These are phyloP conservation scores for Kwoniella mangroviensis DNA, from an alignment of 768 basidiomycete species.

Conservation along the genomic window DNA sequence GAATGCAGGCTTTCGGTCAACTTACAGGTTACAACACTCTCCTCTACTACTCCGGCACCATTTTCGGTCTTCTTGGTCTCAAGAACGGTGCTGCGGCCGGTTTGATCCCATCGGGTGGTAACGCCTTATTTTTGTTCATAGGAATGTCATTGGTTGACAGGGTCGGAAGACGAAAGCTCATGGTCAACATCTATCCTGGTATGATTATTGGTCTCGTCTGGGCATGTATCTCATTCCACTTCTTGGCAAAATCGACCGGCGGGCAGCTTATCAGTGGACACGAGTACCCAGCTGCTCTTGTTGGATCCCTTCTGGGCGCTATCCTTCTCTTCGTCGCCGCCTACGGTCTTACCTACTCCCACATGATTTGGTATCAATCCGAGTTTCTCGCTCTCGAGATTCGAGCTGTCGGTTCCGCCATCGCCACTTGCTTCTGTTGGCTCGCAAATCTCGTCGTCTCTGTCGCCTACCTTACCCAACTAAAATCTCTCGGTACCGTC, in stretches of 20 bases:
- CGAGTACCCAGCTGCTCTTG: too few relatives aligned
- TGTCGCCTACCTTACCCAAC: background rate
- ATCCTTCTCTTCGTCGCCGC: slow-evolving; percentile 25
- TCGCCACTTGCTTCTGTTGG: slow-evolving; percentile 24
- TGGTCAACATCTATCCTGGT: too few relatives aligned
- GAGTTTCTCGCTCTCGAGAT: slow-evolving; percentile 39
- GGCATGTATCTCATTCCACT: too few relatives aligned
- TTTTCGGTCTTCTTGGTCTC: slow-evolving; percentile 31
- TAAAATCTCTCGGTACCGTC: slow-evolving; percentile 10
- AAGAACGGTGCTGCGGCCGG: slow-evolving; percentile 22
- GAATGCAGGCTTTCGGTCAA: slow-evolving; percentile 31
- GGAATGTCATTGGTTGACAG: slow-evolving; percentile 30
- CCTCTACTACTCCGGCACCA: slow-evolving; percentile 25
- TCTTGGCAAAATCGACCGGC: background rate
- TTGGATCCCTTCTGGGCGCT: slow-evolving; percentile 6
- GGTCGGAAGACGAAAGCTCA: slow-evolving; percentile 32
- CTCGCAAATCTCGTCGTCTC: slow-evolving; percentile 29
- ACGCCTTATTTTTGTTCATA: slow-evolving; percentile 29
- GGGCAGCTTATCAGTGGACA: too few relatives aligned
- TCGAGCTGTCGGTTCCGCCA: slow-evolving; percentile 27
- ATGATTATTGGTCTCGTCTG: slow-evolving; percentile 20
- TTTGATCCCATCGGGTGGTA: slow-evolving; percentile 23
- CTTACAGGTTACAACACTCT: slow-evolving; percentile 37
- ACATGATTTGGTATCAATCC: slow-evolving; percentile 29
- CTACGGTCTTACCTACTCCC: slow-evolving; percentile 22